Conservation (phyloP, 129 eudicot genomes). For the Centrapalus pauciflorus region DNA sequence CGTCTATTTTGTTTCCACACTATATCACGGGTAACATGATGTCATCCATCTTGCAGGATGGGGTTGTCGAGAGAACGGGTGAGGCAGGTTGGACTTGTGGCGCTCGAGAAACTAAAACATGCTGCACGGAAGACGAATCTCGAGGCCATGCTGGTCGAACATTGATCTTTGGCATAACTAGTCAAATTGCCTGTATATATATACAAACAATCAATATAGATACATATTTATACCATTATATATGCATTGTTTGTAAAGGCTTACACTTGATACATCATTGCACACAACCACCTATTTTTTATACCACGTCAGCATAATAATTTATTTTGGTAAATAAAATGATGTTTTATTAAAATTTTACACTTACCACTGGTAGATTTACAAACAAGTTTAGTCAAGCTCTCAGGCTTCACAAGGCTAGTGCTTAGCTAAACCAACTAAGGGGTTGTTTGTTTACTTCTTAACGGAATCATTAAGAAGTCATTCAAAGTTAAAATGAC, state of each 20-base stretch:
- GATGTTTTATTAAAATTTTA: background rate
- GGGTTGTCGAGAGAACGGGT: conserved; percentile 97
- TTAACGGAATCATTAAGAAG: no score
- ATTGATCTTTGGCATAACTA: conserved; percentile 26
- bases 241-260: conserved; percentile 21
- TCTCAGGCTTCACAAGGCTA: no score
- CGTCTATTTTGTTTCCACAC: no score
- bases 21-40: conserved; percentile 2
- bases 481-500: no score
- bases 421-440: no score
- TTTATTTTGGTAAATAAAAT: background rate
- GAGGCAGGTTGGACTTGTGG: conserved; percentile 93
- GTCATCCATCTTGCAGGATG: conserved; percentile 43
- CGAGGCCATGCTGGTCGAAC: conserved; percentile 74
- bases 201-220: conserved; percentile 19
- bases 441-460: no score
- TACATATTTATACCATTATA: conserved; percentile 26
- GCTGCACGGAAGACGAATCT: conserved; percentile 80
- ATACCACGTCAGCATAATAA: conserved; percentile 12
- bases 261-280: conserved; percentile 8
- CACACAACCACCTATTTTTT: background rate
- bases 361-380: no score
- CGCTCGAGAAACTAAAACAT: conserved; percentile 83
- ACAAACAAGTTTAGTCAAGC: no score
- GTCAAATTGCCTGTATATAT: conserved; percentile 22